Conservation (phyloP, 2,329 filamentous ascomycete species). For the Seiridium unicorne region DNA sequence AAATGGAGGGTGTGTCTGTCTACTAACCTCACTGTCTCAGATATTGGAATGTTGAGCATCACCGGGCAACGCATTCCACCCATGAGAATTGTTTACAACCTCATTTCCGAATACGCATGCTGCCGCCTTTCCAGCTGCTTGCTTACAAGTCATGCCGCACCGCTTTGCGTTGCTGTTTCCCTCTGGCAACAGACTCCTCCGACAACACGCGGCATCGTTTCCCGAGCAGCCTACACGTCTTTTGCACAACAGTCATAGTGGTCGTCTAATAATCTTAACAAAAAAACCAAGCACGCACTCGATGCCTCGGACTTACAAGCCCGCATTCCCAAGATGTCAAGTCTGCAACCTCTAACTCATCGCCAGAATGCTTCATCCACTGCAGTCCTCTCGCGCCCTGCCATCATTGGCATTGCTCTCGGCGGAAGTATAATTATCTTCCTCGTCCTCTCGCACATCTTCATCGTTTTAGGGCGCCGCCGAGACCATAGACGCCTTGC, state of each 20-base stretch:
- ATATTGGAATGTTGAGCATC: neutral
- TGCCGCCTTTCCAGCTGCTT: neutral
- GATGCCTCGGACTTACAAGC: no score
- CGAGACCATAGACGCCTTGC: neutral
- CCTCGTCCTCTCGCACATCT: slow-evolving; percentile 38
- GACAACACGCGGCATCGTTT: no score
- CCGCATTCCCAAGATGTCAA: neutral
- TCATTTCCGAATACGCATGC: neutral
- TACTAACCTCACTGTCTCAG: no score
- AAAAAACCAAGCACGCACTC: no score
- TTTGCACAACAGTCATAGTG: no score
- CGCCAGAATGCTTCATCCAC: slow-evolving; percentile 9
- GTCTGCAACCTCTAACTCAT: slow-evolving; percentile 3
- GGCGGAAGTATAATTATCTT: slow-evolving; percentile 46
- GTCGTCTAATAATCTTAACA: no score
- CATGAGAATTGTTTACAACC: neutral
- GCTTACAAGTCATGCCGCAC: no score
- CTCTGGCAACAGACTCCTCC: no score
- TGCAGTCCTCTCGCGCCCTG: slow-evolving; percentile 26
- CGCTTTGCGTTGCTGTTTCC: no score
- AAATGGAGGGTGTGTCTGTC: no score
- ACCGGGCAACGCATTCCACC: neutral
- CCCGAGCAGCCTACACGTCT: no score
- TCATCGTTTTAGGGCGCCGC: slow-evolving; percentile 33
- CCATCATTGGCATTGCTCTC: slow-evolving; percentile 43